A percentile compares a stretch with the other conserved stretches of the same genome.
Evolutionary conservation across 148 eudicot genomes (phyloP).

Genomic region (Rhododendron henanense): DNA sequence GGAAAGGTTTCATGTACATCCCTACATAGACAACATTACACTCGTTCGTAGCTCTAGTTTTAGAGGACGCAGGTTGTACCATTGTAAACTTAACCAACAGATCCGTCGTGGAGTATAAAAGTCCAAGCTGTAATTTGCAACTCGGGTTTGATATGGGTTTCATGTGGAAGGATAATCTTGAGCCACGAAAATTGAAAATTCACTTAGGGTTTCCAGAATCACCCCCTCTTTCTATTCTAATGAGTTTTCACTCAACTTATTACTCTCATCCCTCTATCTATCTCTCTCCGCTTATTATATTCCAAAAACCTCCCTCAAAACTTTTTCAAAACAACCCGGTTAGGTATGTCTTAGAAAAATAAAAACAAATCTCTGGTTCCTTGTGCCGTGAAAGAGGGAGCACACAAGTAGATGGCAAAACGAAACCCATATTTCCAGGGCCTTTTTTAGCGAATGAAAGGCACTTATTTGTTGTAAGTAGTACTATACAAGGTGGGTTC

Average conservation of each 20-base stretch:
- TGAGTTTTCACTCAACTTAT: too few species aligned
- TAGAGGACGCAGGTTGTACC: background rate
- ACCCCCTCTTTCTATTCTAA: background rate
- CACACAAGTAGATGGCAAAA: background rate
- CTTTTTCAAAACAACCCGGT: background rate
- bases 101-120: background rate
- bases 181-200: background rate
- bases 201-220: background rate
- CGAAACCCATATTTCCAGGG: background rate
- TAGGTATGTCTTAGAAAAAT: background rate
- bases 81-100: background rate
- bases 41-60: background rate
- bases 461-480: background rate
- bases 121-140: background rate
- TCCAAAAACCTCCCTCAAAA: background rate
- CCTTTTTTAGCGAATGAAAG: slow-evolving; percentile 13
- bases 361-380: background rate
- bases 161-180: background rate
- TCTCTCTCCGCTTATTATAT: background rate
- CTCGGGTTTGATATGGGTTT: background rate
- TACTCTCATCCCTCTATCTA: background rate
- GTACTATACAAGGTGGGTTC: background rate
- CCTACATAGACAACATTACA: background rate
- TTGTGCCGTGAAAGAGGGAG: background rate
- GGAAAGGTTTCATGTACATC: background rate